These are phyloP conservation scores for Monosporascus cannonballus DNA, from an alignment of 2,329 filamentous ascomycete species.

Conservation along the genomic window DNA sequence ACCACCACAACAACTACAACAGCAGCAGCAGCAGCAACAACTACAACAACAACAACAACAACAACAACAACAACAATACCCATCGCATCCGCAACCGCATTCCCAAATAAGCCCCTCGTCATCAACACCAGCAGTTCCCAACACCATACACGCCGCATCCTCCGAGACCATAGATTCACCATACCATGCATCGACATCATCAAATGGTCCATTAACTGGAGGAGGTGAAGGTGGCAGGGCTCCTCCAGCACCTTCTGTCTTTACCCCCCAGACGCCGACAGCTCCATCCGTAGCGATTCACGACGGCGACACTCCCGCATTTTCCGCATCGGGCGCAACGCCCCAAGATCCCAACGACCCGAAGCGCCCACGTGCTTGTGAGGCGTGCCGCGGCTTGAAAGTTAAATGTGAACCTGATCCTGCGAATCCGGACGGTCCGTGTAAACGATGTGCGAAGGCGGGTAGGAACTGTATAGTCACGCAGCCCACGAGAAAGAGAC, in stretches of 20 bases:
- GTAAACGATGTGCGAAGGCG: slow-evolving; percentile 74
- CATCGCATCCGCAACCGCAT: not conserved
- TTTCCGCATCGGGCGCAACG: slow-evolving; percentile 5
- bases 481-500: slow-evolving; percentile 66
- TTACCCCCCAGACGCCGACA: slow-evolving; percentile 18
- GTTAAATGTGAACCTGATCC: slow-evolving; percentile 79
- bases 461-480: slow-evolving; percentile 74
- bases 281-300: slow-evolving; percentile 5
- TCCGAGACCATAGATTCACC: not conserved
- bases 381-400: slow-evolving; percentile 69
- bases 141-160: not conserved
- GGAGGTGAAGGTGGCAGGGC: not conserved
- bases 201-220: slow-evolving; percentile 9
- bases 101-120: not conserved
- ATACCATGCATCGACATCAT: not conserved
- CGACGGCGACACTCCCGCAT: slow-evolving; percentile 8
- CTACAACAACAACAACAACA: slow-evolving; percentile 1
- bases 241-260: slow-evolving; percentile 6
- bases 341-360: slow-evolving; percentile 38
- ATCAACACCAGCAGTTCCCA: not conserved
- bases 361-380: slow-evolving; percentile 67
- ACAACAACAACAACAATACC: slow-evolving; percentile 1
- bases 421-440: slow-evolving; percentile 54
- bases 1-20: slow-evolving; percentile 2
- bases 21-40: not conserved